These are phyloP conservation scores for Colletotrichum camelliae DNA, from an alignment of 2,329 filamentous ascomycete genomes.

Conservation along the genomic window DNA sequence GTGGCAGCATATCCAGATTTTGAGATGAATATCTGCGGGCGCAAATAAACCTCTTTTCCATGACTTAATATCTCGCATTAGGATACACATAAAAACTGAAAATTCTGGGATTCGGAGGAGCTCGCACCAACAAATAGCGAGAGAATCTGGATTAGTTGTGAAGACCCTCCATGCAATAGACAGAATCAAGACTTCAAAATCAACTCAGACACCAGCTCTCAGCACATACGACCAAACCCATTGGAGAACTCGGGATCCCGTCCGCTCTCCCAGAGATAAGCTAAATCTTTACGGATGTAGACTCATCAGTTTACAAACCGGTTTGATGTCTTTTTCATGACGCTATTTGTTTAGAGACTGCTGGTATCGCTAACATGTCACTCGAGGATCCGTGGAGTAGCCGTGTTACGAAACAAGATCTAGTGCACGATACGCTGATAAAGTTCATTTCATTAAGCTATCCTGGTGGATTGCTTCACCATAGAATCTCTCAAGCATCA, in stretches of 20 bases:
- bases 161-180: neutral
- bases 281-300: neutral
- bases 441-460: neutral
- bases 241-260: neutral
- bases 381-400: neutral
- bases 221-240: neutral
- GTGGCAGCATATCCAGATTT: neutral
- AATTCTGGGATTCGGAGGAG: neutral
- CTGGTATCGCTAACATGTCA: neutral
- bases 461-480: neutral
- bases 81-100: accelerated
- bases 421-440: neutral
- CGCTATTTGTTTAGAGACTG: neutral
- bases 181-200: neutral
- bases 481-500: neutral
- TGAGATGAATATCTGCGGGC: neutral
- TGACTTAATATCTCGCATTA: neutral
- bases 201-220: accelerated
- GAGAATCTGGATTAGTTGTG: neutral
- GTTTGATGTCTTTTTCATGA: neutral
- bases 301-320: neutral
- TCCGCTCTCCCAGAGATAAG: neutral
- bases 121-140: neutral
- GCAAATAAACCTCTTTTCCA: neutral
- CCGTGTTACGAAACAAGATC: neutral